Evolutionary conservation across 177 flowering plant genomes (phyloP).

Genomic region (Vitis hybrid): DNA sequence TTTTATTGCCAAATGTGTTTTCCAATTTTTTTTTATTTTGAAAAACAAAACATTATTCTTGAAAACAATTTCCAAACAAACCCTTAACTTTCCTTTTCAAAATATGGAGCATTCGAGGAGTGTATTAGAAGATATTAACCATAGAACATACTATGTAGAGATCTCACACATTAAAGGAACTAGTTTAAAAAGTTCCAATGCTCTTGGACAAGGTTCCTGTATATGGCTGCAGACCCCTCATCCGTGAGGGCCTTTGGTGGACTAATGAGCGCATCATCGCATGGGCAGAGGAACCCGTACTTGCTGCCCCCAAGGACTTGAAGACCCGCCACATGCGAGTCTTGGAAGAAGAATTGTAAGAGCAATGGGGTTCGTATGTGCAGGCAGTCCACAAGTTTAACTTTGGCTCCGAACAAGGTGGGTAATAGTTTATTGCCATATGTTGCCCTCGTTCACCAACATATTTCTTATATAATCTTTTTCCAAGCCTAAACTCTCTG

Average conservation of each 20-base stretch:
- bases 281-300: conserved; percentile 85
- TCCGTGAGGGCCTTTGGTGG: conserved; percentile 43
- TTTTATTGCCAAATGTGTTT: too few relatives aligned
- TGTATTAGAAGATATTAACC: too few relatives aligned
- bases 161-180: neutral
- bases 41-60: too few relatives aligned
- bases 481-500: too few relatives aligned
- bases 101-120: too few relatives aligned
- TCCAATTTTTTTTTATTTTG: too few relatives aligned
- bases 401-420: conserved; percentile 80
- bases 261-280: conserved; percentile 47
- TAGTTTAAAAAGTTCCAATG: conserved; percentile 54
- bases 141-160: too few relatives aligned
- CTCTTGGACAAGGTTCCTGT: conserved; percentile 52
- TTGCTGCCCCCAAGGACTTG: conserved; percentile 64
- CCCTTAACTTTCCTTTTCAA: too few relatives aligned
- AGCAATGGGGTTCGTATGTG: conserved; percentile 81
- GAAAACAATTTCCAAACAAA: too few relatives aligned
- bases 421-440: conserved; percentile 80
- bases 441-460: conserved; percentile 79
- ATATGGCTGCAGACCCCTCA: conserved; percentile 35
- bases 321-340: conserved; percentile 53
- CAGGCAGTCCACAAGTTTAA: conserved; percentile 78
- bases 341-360: conserved; percentile 84
- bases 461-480: conserved; percentile 26